Percentiles rank a stretch among this genome's conserved stretches.
Evolutionary conservation across 345 rosid genomes (phyloP).

Genomic region (Microcos paniculata): DNA sequence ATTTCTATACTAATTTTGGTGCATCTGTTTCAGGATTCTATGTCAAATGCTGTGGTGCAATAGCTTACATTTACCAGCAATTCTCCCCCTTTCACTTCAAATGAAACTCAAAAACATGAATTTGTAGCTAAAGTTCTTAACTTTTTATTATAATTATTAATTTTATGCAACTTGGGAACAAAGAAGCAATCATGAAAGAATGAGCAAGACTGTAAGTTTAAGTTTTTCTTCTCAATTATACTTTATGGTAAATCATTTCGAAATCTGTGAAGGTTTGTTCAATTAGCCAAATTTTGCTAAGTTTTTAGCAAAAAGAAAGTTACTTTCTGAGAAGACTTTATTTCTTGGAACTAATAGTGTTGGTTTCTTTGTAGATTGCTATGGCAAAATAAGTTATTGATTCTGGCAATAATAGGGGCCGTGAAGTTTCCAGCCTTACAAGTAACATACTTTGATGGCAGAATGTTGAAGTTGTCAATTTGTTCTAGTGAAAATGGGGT

Average conservation of each 20-base stretch:
- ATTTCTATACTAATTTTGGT: no score
- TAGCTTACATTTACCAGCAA: conserved; percentile 66
- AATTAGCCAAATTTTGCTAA: background rate
- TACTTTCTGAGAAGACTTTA: background rate
- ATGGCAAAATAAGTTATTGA: conserved; percentile 59
- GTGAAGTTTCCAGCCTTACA: conserved; percentile 65
- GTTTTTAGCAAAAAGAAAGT: background rate
- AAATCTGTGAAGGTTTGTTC: background rate
- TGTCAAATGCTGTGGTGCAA: no score
- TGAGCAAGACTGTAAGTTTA: conserved; percentile 83
- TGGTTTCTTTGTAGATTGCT: conserved; percentile 54
- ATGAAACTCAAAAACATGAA: background rate
- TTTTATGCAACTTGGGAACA: conserved; percentile 57
- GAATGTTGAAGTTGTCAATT: conserved; percentile 59
- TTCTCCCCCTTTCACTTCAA: no score
- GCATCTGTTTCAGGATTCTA: no score
- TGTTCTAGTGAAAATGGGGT: conserved; percentile 28
- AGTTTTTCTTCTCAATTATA: background rate
- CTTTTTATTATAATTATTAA: no score
- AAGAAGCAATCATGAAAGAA: conserved; percentile 70
- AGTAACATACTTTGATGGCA: conserved; percentile 51
- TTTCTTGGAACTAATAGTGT: background rate
- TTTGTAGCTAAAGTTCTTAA: background rate
- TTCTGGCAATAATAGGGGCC: conserved; percentile 65
- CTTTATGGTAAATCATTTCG: background rate